Base-by-base conservation (phyloP, 2,329 filamentous ascomycete genomes). In the Colletotrichum horii region DNA sequence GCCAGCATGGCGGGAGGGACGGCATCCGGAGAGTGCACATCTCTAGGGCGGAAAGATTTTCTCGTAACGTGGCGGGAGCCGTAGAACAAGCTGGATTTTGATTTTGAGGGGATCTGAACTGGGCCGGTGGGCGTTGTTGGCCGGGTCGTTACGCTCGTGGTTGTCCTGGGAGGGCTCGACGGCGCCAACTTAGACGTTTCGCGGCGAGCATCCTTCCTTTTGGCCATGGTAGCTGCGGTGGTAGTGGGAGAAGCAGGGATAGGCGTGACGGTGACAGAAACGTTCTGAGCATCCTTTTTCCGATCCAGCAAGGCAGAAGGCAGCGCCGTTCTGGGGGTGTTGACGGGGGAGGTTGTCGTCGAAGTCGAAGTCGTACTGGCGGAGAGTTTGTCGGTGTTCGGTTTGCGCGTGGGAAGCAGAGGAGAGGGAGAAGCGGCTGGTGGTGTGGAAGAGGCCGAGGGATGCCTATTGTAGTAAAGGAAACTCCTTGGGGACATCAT, bases 1-100 rank as follows among this genome's bases (percentile, higher is more conserved):
- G 91, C 90, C 8, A 91, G 91, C 32, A 93, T 88, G 0, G 91
- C 92, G 0, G 91, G 88, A 7, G 91, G 89, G 26, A 93, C 85
- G 19, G 87, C 84, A 73, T 91, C 89, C 8, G 90, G 87, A 2
- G 88, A 88, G 80, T 89, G 88, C 3, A 85, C 82, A 70, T 89
- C 86, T 74, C 83, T 84, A 11, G 83, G 81, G 55, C 83, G 79
- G 61, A 79, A 79, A 52, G 82, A 82, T 67, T 82, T 82, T 58
- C 84, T 84, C 66, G 86, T 83, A 30, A 81, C 81, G 74, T 84
- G 81, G 67, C 84, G 83, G 80, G 82, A 86, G 76, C 84, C 84
- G 77, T 79, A 81, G 74, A 81, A 84, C 78, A 77, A 81, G 14
- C 84, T 84, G 71, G 85, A 81, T 70, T 84, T 87, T 34, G 83